phyloP scores from a whole-genome alignment of 257 asterid species.

The Penstemon davidsonii region DNA sequence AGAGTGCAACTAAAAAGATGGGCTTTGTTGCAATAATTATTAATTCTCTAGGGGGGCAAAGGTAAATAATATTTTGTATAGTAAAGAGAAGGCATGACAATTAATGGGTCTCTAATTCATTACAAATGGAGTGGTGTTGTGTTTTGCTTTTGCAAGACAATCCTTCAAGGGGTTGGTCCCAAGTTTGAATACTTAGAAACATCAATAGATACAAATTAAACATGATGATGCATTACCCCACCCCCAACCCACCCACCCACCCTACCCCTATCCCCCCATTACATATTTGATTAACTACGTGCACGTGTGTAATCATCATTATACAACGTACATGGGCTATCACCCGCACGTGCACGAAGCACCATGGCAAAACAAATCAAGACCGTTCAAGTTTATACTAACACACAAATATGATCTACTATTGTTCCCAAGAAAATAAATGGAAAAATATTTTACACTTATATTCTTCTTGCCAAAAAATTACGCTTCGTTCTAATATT shows the following conservation, averaged over 20 bases:
- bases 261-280: neutral
- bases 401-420: neutral
- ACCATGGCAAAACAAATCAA: constrained; percentile 3
- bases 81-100: neutral
- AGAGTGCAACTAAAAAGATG: constrained; percentile 10
- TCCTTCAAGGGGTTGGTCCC: constrained; percentile 35
- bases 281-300: constrained; percentile 29
- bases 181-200: constrained; percentile 23
- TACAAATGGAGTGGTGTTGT: constrained; percentile 23
- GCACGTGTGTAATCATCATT: constrained; percentile 47
- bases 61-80: neutral
- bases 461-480: too few species aligned
- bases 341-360: constrained; percentile 29
- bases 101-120: constrained; percentile 15
- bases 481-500: too few species aligned
- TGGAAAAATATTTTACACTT: neutral
- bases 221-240: constrained; percentile 5
- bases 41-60: neutral
- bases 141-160: constrained; percentile 53
- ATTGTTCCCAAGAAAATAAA: neutral
- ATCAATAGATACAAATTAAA: constrained; percentile 18
- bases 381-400: neutral
- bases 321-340: neutral
- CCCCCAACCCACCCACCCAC: neutral
- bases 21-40: neutral